A percentile compares a stretch with the other conserved stretches of the same genome.
Evolutionary conservation across 2,329 filamentous ascomycete species (phyloP).

Genomic region (Teratosphaeria pseudoeucalypti): DNA sequence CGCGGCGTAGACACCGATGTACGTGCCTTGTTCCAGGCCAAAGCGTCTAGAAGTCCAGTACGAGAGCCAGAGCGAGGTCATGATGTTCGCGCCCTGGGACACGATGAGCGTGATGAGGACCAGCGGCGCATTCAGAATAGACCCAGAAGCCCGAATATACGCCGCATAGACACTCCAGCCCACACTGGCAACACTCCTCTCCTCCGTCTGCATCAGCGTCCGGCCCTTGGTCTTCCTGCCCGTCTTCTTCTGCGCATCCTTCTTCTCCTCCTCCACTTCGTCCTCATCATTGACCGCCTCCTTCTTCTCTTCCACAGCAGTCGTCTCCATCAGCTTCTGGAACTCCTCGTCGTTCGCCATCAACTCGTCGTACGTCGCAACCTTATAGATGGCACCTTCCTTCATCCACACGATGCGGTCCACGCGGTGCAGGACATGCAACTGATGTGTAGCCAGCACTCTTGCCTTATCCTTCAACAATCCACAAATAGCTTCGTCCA

Average conservation of each 20-base stretch:
- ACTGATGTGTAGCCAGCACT: conserved; percentile 86
- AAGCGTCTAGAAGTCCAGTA: conserved; percentile 85
- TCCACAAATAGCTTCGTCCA: conserved; percentile 88
- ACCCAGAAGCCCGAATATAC: conserved; percentile 67
- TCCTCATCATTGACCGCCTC: conserved; percentile 43
- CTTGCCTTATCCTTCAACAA: conserved; percentile 81
- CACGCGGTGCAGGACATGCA: conserved; percentile 83
- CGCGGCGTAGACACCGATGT: conserved; percentile 57
- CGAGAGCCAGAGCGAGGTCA: conserved; percentile 82
- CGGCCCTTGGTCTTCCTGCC: conserved; percentile 40
- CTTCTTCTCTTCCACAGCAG: conserved; percentile 51
- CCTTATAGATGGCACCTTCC: conserved; percentile 66
- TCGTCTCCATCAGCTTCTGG: conserved; percentile 70
- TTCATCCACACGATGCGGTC: conserved; percentile 94
- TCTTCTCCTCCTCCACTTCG: conserved; percentile 46
- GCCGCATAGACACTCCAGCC: conserved; percentile 69
- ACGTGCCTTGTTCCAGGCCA: conserved; percentile 48
- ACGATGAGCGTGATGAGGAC: conserved; percentile 56
- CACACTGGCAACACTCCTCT: conserved; percentile 64
- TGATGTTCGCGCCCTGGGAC: conserved; percentile 75
- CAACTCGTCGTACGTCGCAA: conserved; percentile 82
- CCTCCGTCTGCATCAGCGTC: conserved; percentile 62
- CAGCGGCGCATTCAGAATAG: conserved; percentile 55
- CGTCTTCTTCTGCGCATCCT: conserved; percentile 43
- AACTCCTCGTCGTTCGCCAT: conserved; percentile 73